Evolutionary conservation across 164 flowering plant genomes (phyloP), one percentile per base, ranked within the genome.

Genomic region (Piper betle): DNA sequence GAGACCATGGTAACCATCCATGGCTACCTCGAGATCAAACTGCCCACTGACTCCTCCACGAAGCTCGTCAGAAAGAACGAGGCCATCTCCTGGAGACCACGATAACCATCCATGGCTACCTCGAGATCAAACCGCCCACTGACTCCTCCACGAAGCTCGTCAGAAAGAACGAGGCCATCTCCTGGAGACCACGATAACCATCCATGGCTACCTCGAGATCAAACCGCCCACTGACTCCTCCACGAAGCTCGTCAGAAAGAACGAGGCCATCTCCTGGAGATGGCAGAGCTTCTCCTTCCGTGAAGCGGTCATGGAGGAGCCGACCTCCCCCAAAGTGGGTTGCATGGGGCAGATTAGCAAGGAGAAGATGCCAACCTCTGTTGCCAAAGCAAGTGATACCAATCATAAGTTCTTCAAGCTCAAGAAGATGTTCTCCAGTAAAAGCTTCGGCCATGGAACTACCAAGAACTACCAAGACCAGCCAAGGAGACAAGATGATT

Each of bases 301-400:
- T 3, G 57, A 55, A 46, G 37, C 39, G 50, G 50, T 10, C 11
- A 3, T 46, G 3, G 33, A 15, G 1, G 71, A 72, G 55, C 75
- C 75, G 6, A 46, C 17, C 19, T 72, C 75, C n/a, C 75, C 75
- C 4, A 64, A 53, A 55, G 66, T 72, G 19, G 75, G 75, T 0
- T 72, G 75, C 61, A 68, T 72, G 75, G 75, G 75, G 12, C 75
- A 72, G 66, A 52, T 72, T 69, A 66, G 46, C 59, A 55, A 42
- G 55, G 37, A 33, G 61, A 61, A 61, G 62, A 43, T 56, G n/a
- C 16, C 60, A 2, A 12, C 12, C 10, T 3, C 19, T 20, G 52
- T 40, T 40, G 53, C 52, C 18, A 58, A 39, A 39, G 48, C 33
- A 2, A 25, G 39, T 15, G 59, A n/a, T 12, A 59, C 39, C 25